Evolutionary conservation across 176 grass and related monocot species (phyloP).

Genomic region (Paspalum vaginatum): DNA sequence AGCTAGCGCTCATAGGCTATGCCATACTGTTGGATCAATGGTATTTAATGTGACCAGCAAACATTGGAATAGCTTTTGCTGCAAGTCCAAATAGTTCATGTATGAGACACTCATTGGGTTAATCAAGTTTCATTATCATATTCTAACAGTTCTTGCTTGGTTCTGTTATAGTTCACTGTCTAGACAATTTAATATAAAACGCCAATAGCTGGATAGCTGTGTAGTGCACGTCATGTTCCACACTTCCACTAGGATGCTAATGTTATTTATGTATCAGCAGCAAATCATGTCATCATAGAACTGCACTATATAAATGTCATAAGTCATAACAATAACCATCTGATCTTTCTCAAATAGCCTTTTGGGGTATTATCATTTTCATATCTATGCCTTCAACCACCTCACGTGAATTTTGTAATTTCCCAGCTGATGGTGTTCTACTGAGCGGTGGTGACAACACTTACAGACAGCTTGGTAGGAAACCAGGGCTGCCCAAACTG

Average conservation of each 20-base stretch:
- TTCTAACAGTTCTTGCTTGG: neutral
- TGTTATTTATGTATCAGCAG: neutral
- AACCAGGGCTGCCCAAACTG: slow-evolving; percentile 44
- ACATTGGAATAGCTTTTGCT: neutral
- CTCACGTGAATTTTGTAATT: slow-evolving; percentile 37
- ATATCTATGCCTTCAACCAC: neutral
- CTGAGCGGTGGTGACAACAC: slow-evolving; percentile 83
- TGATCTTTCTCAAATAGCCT: slow-evolving; percentile 17
- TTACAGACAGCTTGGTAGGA: slow-evolving; percentile 78
- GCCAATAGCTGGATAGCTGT: neutral
- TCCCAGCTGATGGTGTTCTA: slow-evolving; percentile 60
- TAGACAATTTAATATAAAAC: neutral
- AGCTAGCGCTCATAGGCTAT: slow-evolving; percentile 8
- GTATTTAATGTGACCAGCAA: neutral
- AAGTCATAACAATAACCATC: neutral
- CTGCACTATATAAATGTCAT: neutral
- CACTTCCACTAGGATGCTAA: neutral
- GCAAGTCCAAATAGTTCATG: neutral
- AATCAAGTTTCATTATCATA: neutral
- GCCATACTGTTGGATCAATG: slow-evolving; percentile 1
- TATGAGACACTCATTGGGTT: neutral
- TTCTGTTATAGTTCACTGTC: slow-evolving; percentile 2
- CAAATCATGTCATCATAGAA: slow-evolving; percentile 20
- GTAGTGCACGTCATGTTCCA: neutral
- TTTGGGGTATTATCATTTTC: neutral